phyloP scores from a whole-genome alignment of 768 basidiomycete species.

The Tricholoma furcatifolium region DNA sequence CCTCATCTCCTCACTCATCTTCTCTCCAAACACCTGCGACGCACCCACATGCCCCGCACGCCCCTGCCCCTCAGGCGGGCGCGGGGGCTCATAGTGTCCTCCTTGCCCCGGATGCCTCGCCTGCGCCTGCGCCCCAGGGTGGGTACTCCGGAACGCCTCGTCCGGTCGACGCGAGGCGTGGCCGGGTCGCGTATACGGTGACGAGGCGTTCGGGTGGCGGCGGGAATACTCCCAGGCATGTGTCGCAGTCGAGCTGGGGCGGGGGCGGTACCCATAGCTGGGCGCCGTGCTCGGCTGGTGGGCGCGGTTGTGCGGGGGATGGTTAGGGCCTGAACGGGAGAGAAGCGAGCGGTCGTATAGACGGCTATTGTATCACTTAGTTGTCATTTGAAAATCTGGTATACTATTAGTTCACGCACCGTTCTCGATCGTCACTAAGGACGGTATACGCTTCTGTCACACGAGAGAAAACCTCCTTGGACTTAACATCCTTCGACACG shows the following conservation, averaged over 20 bases:
- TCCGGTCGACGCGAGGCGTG: slow-evolving; percentile 8
- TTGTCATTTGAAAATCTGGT: not conserved
- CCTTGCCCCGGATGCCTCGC: slow-evolving; percentile 2
- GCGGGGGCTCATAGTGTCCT: slow-evolving; percentile 15
- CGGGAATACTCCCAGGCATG: slow-evolving; percentile 38
- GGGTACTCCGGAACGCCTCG: slow-evolving; percentile 5
- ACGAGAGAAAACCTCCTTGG: slow-evolving; percentile 35
- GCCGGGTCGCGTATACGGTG: slow-evolving; percentile 22
- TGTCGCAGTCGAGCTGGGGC: slow-evolving; percentile 25
- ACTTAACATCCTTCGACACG: slow-evolving; percentile 40
- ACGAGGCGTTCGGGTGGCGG: slow-evolving; percentile 16
- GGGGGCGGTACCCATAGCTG: slow-evolving; percentile 25
- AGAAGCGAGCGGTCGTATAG: slow-evolving; percentile 44
- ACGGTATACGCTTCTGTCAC: slow-evolving; percentile 46
- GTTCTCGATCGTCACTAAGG: slow-evolving; percentile 42
- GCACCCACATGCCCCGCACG: slow-evolving; percentile 10
- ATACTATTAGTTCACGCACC: slow-evolving; percentile 21
- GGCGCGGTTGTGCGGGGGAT: slow-evolving; percentile 19
- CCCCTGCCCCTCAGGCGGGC: not conserved
- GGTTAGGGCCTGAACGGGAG: slow-evolving; percentile 10
- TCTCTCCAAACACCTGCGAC: slow-evolving; percentile 19
- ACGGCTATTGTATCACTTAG: slow-evolving; percentile 25
- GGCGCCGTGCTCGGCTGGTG: slow-evolving; percentile 20
- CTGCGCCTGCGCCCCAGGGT: not conserved
- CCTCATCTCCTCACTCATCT: slow-evolving; percentile 23